Base-by-base conservation (phyloP, 768 basidiomycete genomes). In the Boletus rubescentipes region DNA sequence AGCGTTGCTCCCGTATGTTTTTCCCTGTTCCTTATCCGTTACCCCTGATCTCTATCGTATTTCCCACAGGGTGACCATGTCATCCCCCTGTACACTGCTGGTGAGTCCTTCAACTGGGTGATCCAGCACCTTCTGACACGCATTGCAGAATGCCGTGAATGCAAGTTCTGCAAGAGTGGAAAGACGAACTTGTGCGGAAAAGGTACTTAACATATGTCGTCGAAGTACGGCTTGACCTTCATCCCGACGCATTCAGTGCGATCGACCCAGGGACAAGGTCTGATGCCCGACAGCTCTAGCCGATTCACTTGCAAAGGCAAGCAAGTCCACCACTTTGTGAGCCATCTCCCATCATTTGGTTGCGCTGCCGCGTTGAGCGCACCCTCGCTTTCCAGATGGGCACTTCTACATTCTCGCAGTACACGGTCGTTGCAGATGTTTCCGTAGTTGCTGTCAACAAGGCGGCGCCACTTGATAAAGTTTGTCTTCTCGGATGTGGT, bases 131-230 rank as follows among this genome's bases (percentile, higher is more conserved):
- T 45, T 44, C 41, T 53, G 40, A 54, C 49, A 21, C 26, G 23
- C 35, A 12, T 49, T 67, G 11, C 59, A 89, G 94, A 97, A 73
- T 97, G 93, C 67, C 83, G 83, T 35, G 89, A 99, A 75, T 99
- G 97, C 78, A 98, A 98, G 73, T 98, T 98, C 78, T 99, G 97
- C 81, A 96, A 88, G 73, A 92, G 90, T 56, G 92, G 91, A 49
- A 98, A 98, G 80, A 99, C 97, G 53, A 99, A 99, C 73, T 84
- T 99, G n/a, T 99, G 96, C 67, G 89, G 94, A 57, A 85, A 85
- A 81, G 92, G 92, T 92, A 51, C 44, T 38, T 9, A 5, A 21
- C 23, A 8, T n/a, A 50, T 31, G 23, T 30, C 15, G 5, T 15
- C 7, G 11, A n/a, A 18, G 2, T 3, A 36, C n/a, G 16, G 15